Base-by-base conservation (phyloP, 2,329 filamentous ascomycete species). In the Diaporthe australafricana region DNA sequence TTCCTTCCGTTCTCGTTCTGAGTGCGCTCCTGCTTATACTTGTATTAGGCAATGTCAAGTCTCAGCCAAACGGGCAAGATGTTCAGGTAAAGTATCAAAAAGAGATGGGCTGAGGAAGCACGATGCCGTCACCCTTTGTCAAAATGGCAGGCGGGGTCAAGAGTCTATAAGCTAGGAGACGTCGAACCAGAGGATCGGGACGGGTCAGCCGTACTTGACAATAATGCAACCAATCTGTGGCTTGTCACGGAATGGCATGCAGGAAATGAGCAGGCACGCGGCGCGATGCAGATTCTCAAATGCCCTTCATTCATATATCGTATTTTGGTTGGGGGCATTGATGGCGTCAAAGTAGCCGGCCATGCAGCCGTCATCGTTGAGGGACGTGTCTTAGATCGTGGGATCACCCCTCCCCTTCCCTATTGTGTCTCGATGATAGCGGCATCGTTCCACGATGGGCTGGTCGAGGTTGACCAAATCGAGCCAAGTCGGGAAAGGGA, bases 331-430 rank as follows among this genome's bases (percentile, higher is more conserved):
- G 5, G 27, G 56, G 42, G 14, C 53, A 30, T 38, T 50, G 14
- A 52, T 35, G 68, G 25, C 35, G 53, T n/a, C 20, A 20, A 62
- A 25, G 40, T 14, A 17, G 48, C 22, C 20, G n/a, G 45, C 22
- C 60, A 53, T 47, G 52, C 40, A 40, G 27, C 69, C 69, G 69
- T 71, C 69, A 68, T 71, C 69, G 20, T 56, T 71, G 63, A 62
- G 63, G 57, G 25, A 22, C n/a, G n/a, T 72, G 70, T 72, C 70
- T 72, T 70, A 47, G 56, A 69, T 25, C 20, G 42, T 9, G 32
- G 32, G 32, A 35, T 35, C 40, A 25, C 57, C 40, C 57, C 12
- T 22, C 20, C 38, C 42, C 25, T 27, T 38, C 20, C 16, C 27
- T 40, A 47, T 6, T 22, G 12, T 38, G 30, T 63, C 42, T 63